A percentile compares a stretch with the other conserved stretches of the same genome.
These are phyloP conservation scores for Phylloporus rhodoxanthus DNA, from an alignment of 768 basidiomycete species.

Conservation along the genomic window DNA sequence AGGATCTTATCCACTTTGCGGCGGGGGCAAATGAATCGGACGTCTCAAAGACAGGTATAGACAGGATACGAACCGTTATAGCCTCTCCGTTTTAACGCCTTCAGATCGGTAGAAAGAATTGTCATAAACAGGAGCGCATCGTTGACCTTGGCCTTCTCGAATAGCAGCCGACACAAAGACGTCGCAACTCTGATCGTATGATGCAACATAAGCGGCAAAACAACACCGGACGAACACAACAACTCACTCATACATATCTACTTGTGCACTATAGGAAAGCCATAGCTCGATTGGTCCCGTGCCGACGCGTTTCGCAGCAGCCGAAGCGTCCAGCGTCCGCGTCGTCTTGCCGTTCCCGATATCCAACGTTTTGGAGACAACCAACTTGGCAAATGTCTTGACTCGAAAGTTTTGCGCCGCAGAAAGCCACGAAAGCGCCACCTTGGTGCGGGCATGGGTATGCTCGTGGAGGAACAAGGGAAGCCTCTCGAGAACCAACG, in stretches of 20 bases:
- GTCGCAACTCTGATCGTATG: slow-evolving; percentile 62
- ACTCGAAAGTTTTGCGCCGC: slow-evolving; percentile 62
- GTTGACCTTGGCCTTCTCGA: slow-evolving; percentile 73
- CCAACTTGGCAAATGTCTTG: slow-evolving; percentile 58
- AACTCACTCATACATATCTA: slow-evolving; percentile 91
- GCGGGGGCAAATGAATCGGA: slow-evolving; percentile 1
- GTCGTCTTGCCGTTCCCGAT: slow-evolving; percentile 45
- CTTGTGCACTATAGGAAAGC: slow-evolving; percentile 65
- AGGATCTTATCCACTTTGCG: slow-evolving; percentile 81
- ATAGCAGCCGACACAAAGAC: slow-evolving; percentile 72
- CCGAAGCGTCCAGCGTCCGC: slow-evolving; percentile 65
- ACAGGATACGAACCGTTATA: slow-evolving; percentile 59
- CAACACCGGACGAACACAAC: neutral
- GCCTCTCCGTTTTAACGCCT: slow-evolving; percentile 73
- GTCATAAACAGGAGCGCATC: slow-evolving; percentile 91
- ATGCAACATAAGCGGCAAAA: slow-evolving; percentile 1
- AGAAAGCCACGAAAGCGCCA: slow-evolving; percentile 64
- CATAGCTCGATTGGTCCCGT: slow-evolving; percentile 68
- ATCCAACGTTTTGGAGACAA: slow-evolving; percentile 55
- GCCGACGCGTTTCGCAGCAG: slow-evolving; percentile 51
- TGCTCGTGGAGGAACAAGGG: slow-evolving; percentile 92
- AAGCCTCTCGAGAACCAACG: slow-evolving; percentile 73
- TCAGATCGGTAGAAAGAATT: slow-evolving; percentile 85
- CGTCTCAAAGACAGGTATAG: slow-evolving; percentile 2
- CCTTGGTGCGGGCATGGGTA: slow-evolving; percentile 53